Evolutionary conservation across 495 filamentous ascomycete species (phyloP), one percentile per base, ranked within the genome.

Genomic region (Hypoxylon perforatum): DNA sequence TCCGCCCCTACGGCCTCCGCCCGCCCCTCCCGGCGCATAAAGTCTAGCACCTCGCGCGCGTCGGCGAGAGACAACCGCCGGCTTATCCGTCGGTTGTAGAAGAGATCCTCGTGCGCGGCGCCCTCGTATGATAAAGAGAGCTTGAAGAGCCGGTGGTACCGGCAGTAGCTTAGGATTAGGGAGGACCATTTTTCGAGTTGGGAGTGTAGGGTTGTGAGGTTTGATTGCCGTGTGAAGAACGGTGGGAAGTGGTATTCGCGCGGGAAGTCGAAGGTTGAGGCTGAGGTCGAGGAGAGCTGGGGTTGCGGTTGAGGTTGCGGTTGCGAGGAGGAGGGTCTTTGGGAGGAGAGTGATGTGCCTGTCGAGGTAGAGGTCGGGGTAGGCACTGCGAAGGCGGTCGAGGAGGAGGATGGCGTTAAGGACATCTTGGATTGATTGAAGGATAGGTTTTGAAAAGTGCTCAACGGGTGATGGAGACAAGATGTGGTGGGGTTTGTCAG

Each of bases 101-200:
- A 90, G 5, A 86, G 76, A 22, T 76, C 74, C 15, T 72, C 69
- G 57, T 61, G 21, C 3, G 63, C 4, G 11, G 57, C 5, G 2
- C 57, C 63, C 0, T 61, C 57, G 57, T 67, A 67, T 1, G 63
- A 77, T 11, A 95, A 79, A 2, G 87, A 80, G 25, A 97, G 84
- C 28, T 86, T 85, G 82, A 86, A 96, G 69, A 91, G 73, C 39
- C 84, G 87, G 77, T 94, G 86, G 74, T 90, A 83, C 0, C 87
- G 86, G 76, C 91, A 93, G 88, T 95, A 99, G 69, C 88, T 69
- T 58, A 90, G 92, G 70, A 99, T 88, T 15, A 97, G 86, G n/a
- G 85, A 73, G 39, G 90, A 88, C 95, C 95, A 99, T 79, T 90
- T 91, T 33, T 83, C 77, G 52, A 93, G 87, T 75, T 98, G 95